Percentiles rank a stretch among this genome's conserved stretches.
Conservation (phyloP, 169 alveolate genomes). For the Eimeria sp. region DNA sequence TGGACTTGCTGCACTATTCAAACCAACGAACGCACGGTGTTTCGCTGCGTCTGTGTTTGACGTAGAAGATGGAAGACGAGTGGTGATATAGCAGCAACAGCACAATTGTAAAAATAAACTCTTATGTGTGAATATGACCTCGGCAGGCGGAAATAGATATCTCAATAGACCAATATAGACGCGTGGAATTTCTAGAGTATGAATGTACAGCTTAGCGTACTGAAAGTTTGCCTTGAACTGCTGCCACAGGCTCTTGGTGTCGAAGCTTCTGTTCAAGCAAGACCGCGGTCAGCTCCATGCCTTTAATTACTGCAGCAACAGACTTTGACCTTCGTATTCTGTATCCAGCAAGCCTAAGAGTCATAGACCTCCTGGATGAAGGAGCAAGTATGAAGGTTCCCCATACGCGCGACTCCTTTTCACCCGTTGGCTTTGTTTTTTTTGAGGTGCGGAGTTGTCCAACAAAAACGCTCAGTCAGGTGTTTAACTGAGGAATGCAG, state of each 20-base stretch:
- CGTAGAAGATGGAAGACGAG: slow-evolving; percentile 79
- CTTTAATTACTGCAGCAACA: neutral
- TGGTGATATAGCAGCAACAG: neutral
- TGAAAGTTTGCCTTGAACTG: neutral
- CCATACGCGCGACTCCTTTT: slow-evolving; percentile 70
- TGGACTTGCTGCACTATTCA: slow-evolving; percentile 80
- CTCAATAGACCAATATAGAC: slow-evolving; percentile 69
- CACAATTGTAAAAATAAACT: too few species aligned
- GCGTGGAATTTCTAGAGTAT: slow-evolving; percentile 83
- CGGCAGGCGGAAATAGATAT: slow-evolving; percentile 75
- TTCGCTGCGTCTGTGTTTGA: slow-evolving; percentile 81
- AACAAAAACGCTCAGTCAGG: neutral
- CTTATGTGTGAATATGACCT: neutral
- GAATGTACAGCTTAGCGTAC: neutral
- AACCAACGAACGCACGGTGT: slow-evolving; percentile 69
- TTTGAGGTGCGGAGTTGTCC: slow-evolving; percentile 56
- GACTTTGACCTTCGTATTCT: neutral
- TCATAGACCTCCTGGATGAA: slow-evolving; percentile 72
- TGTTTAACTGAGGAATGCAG: neutral
- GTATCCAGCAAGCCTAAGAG: slow-evolving; percentile 63
- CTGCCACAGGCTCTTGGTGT: slow-evolving; percentile 65
- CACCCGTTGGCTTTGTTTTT: slow-evolving; percentile 82
- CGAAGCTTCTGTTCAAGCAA: slow-evolving; percentile 81
- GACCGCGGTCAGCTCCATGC: slow-evolving; percentile 62
- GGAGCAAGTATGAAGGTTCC: slow-evolving; percentile 74